These are phyloP conservation scores for Populus nigra DNA, from an alignment of 345 rosid genomes.

Conservation along the genomic window DNA sequence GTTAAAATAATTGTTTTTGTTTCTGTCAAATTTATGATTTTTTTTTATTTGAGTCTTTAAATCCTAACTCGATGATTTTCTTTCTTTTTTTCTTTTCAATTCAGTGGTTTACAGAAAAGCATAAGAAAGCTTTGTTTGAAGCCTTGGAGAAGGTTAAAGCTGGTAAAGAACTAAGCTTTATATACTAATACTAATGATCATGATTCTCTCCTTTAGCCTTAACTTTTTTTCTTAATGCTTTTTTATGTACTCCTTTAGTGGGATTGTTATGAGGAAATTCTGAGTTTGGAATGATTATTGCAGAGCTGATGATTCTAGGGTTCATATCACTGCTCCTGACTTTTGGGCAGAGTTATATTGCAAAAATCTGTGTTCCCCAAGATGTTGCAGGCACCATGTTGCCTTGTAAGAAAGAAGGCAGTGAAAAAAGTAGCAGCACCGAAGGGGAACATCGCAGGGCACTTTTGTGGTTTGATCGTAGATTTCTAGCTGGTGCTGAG, in stretches of 20 bases:
- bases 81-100: neutral
- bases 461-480: slow-evolving; percentile 56
- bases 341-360: slow-evolving; percentile 61
- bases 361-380: slow-evolving; percentile 60
- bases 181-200: neutral
- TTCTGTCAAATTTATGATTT: neutral
- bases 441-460: slow-evolving; percentile 41
- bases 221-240: neutral
- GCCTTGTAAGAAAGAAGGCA: slow-evolving; percentile 48
- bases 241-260: neutral
- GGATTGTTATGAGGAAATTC: neutral
- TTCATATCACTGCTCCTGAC: slow-evolving; percentile 87
- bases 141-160: slow-evolving; percentile 88
- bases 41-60: too few relatives aligned
- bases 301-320: slow-evolving; percentile 94
- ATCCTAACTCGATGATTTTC: neutral
- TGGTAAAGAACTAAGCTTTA: slow-evolving; percentile 38
- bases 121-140: slow-evolving; percentile 75
- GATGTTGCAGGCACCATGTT: slow-evolving; percentile 59
- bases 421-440: neutral
- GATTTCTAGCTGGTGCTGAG: slow-evolving; percentile 43
- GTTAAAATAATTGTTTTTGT: neutral
- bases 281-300: slow-evolving; percentile 20
- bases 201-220: neutral
- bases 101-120: slow-evolving; percentile 77